Evolutionary conservation across 2,329 filamentous ascomycete genomes (phyloP).

Genomic region (Pseudogymnoascus sp.): DNA sequence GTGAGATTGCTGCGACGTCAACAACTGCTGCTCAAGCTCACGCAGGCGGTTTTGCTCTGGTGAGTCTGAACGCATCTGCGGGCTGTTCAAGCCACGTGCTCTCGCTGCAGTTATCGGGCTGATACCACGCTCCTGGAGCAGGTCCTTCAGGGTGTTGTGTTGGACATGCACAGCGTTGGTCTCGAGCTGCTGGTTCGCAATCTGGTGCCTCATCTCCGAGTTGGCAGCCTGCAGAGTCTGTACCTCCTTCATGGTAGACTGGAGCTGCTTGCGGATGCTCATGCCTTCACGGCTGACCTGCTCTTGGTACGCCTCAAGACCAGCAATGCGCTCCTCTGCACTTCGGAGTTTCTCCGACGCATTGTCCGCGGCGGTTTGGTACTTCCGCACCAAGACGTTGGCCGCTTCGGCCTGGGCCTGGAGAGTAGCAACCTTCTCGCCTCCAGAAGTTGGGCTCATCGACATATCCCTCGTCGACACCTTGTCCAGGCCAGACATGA

Average conservation of each 20-base stretch:
- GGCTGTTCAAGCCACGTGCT: slow-evolving; percentile 65
- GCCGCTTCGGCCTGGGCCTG: slow-evolving; percentile 75
- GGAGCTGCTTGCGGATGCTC: slow-evolving; percentile 81
- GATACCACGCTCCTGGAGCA: slow-evolving; percentile 82
- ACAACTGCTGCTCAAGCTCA: slow-evolving; percentile 84
- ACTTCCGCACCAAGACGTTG: slow-evolving; percentile 75
- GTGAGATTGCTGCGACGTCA: slow-evolving; percentile 68
- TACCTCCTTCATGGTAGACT: slow-evolving; percentile 74
- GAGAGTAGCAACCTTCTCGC: slow-evolving; percentile 65
- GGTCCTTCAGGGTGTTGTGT: slow-evolving; percentile 86
- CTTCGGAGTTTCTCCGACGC: slow-evolving; percentile 84
- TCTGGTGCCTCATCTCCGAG: slow-evolving; percentile 71
- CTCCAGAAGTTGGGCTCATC: slow-evolving; percentile 43
- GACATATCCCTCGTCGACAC: slow-evolving; percentile 51
- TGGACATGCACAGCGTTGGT: slow-evolving; percentile 91
- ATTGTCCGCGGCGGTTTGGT: slow-evolving; percentile 79
- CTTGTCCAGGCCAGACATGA: slow-evolving; percentile 76
- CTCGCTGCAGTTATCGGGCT: slow-evolving; percentile 68
- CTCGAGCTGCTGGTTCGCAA: slow-evolving; percentile 83
- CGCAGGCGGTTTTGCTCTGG: slow-evolving; percentile 74
- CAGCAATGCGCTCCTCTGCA: slow-evolving; percentile 93
- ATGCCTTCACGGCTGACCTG: slow-evolving; percentile 92
- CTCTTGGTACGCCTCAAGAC: slow-evolving; percentile 93
- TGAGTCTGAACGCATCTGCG: slow-evolving; percentile 66
- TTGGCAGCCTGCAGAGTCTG: slow-evolving; percentile 77